phyloP scores from a whole-genome alignment of 2,329 filamentous ascomycete species.

The Periconia sp. region DNA sequence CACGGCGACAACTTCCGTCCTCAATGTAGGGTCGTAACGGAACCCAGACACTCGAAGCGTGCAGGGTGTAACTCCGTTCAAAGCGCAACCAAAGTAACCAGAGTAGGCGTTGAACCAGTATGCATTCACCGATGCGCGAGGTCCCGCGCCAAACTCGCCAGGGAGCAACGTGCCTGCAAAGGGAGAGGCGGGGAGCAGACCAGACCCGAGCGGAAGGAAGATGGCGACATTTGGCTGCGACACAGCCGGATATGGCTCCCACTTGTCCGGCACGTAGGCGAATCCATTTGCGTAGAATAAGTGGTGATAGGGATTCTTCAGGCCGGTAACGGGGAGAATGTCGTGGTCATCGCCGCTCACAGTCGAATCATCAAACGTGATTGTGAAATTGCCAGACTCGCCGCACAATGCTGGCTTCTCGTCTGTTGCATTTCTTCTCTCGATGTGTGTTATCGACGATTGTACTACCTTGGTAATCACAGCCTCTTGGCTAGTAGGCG shows the following conservation, averaged over 20 bases:
- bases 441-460: constrained; percentile 2
- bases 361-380: constrained; percentile 34
- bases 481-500: constrained; percentile 16
- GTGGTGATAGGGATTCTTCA: constrained; percentile 58
- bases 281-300: constrained; percentile 59
- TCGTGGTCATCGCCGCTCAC: constrained; percentile 34
- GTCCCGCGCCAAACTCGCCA: constrained; percentile 56
- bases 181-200: constrained; percentile 30
- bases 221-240: constrained; percentile 56
- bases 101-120: constrained; percentile 60
- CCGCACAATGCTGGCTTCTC: constrained; percentile 43
- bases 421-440: constrained; percentile 7
- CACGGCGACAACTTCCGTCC: constrained; percentile 43
- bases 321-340: constrained; percentile 44
- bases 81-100: constrained; percentile 57
- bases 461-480: constrained; percentile 10
- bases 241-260: constrained; percentile 51
- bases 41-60: constrained; percentile 55
- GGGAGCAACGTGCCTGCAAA: constrained; percentile 44
- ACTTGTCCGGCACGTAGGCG: constrained; percentile 54
- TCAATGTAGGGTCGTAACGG: constrained; percentile 45
- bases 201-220: constrained; percentile 49
- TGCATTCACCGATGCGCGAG: constrained; percentile 47
- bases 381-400: constrained; percentile 53
- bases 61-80: constrained; percentile 47